phyloP scores from a whole-genome alignment of 2,329 filamentous ascomycete genomes.

The Phialophora macrospora region DNA sequence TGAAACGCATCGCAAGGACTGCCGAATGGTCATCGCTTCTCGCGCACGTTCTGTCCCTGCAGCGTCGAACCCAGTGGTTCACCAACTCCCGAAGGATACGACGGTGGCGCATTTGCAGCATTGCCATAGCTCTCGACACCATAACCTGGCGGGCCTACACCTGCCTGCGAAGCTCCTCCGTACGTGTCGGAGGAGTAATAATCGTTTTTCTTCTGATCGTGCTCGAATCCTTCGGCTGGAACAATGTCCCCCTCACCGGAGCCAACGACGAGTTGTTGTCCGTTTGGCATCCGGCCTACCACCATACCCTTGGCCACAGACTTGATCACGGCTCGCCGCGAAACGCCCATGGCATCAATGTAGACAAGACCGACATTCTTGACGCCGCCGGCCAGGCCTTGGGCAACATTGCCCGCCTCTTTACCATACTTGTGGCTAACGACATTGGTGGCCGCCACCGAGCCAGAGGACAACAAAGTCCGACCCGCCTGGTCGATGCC shows the following conservation, averaged over 20 bases:
- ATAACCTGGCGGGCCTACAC: conserved; percentile 29
- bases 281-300: conserved; percentile 55
- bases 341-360: conserved; percentile 93
- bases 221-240: conserved; percentile 38
- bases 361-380: conserved; percentile 98
- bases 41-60: conserved; percentile 37
- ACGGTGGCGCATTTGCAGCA: conserved; percentile 34
- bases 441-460: conserved; percentile 79
- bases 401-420: conserved; percentile 80
- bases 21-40: conserved; percentile 32
- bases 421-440: conserved; percentile 87
- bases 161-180: conserved; percentile 25
- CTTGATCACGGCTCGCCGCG: conserved; percentile 85
- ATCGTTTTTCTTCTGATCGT: conserved; percentile 30
- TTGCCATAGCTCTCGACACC: conserved; percentile 37
- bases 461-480: conserved; percentile 73
- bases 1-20: conserved; percentile 10
- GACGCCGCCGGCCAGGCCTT: conserved; percentile 78
- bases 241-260: conserved; percentile 51
- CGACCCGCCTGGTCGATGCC: conserved; percentile 87
- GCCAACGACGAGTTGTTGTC: conserved; percentile 55
- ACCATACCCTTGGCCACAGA: conserved; percentile 94
- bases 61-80: conserved; percentile 40
- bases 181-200: conserved; percentile 27
- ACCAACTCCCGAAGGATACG: conserved; percentile 38